These are phyloP conservation scores for Hyphopichia pseudoburtonii DNA, from an alignment of 1,139 yeast species.

Conservation along the genomic window DNA sequence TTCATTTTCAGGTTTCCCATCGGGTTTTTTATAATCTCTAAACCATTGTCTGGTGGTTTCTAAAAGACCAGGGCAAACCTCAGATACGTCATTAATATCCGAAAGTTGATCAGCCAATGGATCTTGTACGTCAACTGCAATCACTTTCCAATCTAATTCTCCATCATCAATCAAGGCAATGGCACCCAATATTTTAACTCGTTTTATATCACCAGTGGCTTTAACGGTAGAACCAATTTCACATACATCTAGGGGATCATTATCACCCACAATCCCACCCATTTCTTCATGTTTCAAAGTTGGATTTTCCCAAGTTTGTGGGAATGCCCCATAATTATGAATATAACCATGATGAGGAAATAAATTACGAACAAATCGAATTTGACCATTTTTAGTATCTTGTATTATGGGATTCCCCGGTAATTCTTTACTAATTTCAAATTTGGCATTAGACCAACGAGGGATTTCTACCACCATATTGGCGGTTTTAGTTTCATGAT, in stretches of 20 bases:
- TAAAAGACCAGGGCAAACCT: constrained; percentile 75
- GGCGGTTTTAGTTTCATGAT: constrained; percentile 62
- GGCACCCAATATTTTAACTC: constrained; percentile 82
- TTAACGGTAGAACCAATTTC: constrained; percentile 79
- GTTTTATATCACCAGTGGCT: constrained; percentile 72
- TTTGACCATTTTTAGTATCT: constrained; percentile 81
- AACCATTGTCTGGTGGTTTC: constrained; percentile 89
- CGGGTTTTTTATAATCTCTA: constrained; percentile 86
- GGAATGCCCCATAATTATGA: constrained; percentile 92
- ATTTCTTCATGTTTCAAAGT: constrained; percentile 62
- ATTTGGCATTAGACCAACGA: constrained; percentile 87
- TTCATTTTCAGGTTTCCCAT: constrained; percentile 83
- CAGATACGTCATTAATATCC: constrained; percentile 75
- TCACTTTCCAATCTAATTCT: constrained; percentile 91
- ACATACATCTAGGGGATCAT: constrained; percentile 88
- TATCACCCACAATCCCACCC: constrained; percentile 74
- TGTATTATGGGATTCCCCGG: constrained; percentile 81
- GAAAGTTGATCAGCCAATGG: constrained; percentile 71
- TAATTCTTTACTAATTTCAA: constrained; percentile 71
- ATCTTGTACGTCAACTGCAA: constrained; percentile 73
- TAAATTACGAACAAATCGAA: constrained; percentile 80
- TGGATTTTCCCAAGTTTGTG: constrained; percentile 96
- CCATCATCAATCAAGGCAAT: constrained; percentile 91
- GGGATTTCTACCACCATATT: constrained; percentile 91
- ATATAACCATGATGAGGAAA: constrained; percentile 91